phyloP scores from a whole-genome alignment of 1,139 yeast genomes.

The Yamadazyma jaroonii region DNA sequence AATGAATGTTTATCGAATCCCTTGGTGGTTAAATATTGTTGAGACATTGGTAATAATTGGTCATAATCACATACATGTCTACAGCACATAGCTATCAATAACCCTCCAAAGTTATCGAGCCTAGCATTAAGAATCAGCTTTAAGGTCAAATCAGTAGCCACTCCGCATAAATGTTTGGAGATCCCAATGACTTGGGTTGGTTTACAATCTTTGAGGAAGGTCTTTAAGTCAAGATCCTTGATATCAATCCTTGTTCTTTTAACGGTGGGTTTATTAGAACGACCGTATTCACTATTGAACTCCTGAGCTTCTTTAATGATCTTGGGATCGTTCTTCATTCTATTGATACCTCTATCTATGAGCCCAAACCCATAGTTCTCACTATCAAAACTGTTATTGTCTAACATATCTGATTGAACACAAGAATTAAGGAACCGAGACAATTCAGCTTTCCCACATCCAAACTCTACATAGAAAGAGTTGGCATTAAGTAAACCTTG shows the following conservation, averaged over 20 bases:
- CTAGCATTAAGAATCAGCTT: slow-evolving; percentile 56
- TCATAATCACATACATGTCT: slow-evolving; percentile 72
- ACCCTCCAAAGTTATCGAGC: slow-evolving; percentile 41
- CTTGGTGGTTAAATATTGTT: slow-evolving; percentile 31
- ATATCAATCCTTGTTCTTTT: slow-evolving; percentile 69
- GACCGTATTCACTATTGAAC: slow-evolving; percentile 11
- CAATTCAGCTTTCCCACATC: slow-evolving; percentile 87
- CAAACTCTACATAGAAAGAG: slow-evolving; percentile 67
- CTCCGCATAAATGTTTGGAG: slow-evolving; percentile 90
- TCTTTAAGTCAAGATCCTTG: slow-evolving; percentile 61
- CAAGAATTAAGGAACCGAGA: slow-evolving; percentile 64
- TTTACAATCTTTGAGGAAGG: slow-evolving; percentile 31
- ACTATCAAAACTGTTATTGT: background rate
- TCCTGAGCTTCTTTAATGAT: slow-evolving; percentile 51
- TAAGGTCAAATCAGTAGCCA: slow-evolving; percentile 84
- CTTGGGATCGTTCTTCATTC: slow-evolving; percentile 77
- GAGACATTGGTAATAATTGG: slow-evolving; percentile 51
- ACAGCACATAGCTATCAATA: slow-evolving; percentile 91
- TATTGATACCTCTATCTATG: slow-evolving; percentile 72
- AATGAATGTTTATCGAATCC: slow-evolving; percentile 46
- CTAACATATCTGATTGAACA: slow-evolving; percentile 17
- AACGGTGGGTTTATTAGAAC: slow-evolving; percentile 29
- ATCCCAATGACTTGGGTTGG: slow-evolving; percentile 49
- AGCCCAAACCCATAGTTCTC: slow-evolving; percentile 51
- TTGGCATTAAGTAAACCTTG: slow-evolving; percentile 36